Evolutionary conservation across 495 filamentous ascomycete species (phyloP), one percentile per base, ranked within the genome.

Genomic region (Articulospora tetracladia): DNA sequence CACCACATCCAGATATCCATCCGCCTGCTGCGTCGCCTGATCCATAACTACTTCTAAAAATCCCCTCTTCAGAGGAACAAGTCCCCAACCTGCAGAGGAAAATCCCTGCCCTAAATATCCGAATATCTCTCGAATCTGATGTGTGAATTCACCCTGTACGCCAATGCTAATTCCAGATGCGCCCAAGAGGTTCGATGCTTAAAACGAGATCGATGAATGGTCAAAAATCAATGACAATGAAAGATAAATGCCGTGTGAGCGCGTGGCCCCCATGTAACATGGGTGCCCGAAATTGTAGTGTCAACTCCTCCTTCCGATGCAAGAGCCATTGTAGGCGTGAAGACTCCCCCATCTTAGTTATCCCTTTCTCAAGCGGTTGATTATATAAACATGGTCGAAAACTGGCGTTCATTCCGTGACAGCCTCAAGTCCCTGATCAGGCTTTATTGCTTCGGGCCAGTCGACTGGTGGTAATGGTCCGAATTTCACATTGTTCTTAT

Each of bases 401-500:
- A 6, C 15, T 34, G 7, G 15, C 30, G 3, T 15, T 57, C 49
- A 65, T 48, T 67, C 66, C 7, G 26, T 30, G n/a, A 65, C 66
- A 47, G 27, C 30, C n/a, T 57, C 55, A 15, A 68, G 24, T 4
- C 12, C 48, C 11, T 64, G 61, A 11, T 65, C 59, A n/a, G 28
- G 50, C 27, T 41, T 52, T 8, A n/a, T 10, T 22, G 32, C 51
- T 41, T 51, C 30, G 3, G 70, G 70, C 79, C 79, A 81, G 41
- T 71, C 63, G 0, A 84, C 66, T 0, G 73, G 68, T 2, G 73
- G 70, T 48, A 87, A 64, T 0, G 76, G 73, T 0, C 75, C 82
- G 65, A 82, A 89, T 50, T 58, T 65, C 41, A 76, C 62, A 2
- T 74, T 79, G 53, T 76, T 70, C 62, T 74, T 66, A 17, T 67